A percentile compares a stretch with the other conserved stretches of the same genome.
Conservation (phyloP, 495 filamentous ascomycete genomes). For the Aspergillus leporis region DNA sequence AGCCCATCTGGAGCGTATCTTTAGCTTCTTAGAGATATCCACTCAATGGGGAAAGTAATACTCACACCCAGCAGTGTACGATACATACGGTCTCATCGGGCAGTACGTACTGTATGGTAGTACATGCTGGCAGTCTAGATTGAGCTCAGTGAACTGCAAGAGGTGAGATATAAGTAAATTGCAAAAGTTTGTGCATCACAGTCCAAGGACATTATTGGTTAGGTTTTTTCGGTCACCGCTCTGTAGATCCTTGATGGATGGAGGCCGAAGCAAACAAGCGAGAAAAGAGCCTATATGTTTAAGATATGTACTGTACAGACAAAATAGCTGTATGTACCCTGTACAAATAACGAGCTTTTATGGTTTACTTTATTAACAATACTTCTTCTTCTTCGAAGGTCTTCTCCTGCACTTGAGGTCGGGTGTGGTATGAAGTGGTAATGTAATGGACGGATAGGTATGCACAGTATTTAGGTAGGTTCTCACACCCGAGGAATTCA, state of each 20-base stretch:
- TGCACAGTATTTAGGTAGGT: too few relatives aligned
- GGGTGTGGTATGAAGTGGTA: too few relatives aligned
- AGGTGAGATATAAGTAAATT: not conserved
- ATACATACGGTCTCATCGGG: not conserved
- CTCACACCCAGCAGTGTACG: too few relatives aligned
- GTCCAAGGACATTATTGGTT: constrained; percentile 19
- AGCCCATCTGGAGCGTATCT: not conserved
- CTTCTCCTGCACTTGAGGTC: too few relatives aligned
- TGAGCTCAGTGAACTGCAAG: not conserved
- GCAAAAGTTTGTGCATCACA: not conserved
- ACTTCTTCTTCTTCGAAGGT: too few relatives aligned
- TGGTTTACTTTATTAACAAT: too few relatives aligned
- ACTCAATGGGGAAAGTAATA: not conserved
- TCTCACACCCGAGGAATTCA: too few relatives aligned
- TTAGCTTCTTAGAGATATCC: not conserved
- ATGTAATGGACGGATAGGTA: too few relatives aligned
- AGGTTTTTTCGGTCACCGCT: constrained; percentile 13
- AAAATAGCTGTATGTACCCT: too few relatives aligned
- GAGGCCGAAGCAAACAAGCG: not conserved
- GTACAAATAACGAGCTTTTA: too few relatives aligned
- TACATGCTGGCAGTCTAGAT: not conserved
- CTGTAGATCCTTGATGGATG: not conserved
- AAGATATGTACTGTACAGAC: too few relatives aligned
- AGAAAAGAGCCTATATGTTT: not conserved
- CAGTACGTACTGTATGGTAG: not conserved